Evolutionary conservation across 345 rosid genomes (phyloP), one percentile per base, ranked within the genome.

Genomic region (Eucalyptus tenuipes): DNA sequence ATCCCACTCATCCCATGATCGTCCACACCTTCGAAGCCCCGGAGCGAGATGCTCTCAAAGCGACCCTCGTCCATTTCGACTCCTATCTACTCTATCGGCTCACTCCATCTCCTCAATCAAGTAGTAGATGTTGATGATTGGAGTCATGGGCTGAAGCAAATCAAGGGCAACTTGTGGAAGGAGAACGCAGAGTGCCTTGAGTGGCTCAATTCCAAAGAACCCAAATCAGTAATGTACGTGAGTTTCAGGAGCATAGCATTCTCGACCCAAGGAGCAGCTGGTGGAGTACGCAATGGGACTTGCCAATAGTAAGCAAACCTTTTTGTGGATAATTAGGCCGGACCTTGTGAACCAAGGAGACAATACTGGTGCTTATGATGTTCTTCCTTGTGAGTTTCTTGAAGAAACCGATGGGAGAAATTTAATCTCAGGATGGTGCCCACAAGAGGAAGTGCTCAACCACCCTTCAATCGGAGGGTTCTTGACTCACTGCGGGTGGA

Each of bases 401-500:
- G 79, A 20, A 2, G 93, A 92, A 89, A 94, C 93, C 42, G 88
- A 55, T 17, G 91, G 81, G 7, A 90, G 96, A 48, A 91, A 93
- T 4, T 27, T 93, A 10, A 3, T 94, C 33, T 82, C 91, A 8
- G 91, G 88, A 42, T 95, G 96, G 95, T 94, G 97, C 86, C 91
- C 96, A 2, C 97, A 95, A 13, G 93, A 93, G 71, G 89, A 91
- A 86, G 95, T 95, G 22, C 91, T 94, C 8, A 88, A 84, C 49
- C 97, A 94, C 88, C 94, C 94, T 16, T 88, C 94, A 0, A 31
- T 93, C 3, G 95, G 95, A 45, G 95, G 94, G 44, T 93, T 94
- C 84, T 88, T 95, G 61, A 94, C 96, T 6, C 97, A 95, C n/a
- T 88, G 90, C 29, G 95, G 97, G 3, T 95, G 96, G 97, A 94